phyloP scores from a whole-genome alignment of 345 rosid genomes.

The Populus alba region DNA sequence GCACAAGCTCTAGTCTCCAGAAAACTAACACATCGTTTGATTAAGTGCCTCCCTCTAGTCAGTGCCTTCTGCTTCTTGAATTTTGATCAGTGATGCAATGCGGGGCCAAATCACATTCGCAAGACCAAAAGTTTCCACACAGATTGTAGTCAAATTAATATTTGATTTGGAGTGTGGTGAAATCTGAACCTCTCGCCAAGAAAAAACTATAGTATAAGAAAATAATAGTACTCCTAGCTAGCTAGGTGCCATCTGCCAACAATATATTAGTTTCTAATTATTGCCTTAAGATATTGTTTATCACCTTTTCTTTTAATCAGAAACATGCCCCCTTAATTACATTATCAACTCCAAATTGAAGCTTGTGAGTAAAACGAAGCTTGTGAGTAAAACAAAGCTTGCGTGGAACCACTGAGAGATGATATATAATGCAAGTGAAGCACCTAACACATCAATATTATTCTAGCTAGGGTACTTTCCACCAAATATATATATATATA shows the following conservation, averaged over 20 bases:
- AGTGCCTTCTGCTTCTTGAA: background rate
- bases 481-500: background rate
- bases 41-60: conserved; percentile 1
- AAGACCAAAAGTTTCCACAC: background rate
- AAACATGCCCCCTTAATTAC: background rate
- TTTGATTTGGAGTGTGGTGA: background rate
- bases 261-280: background rate
- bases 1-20: background rate
- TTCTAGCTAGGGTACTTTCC: conserved; percentile 5
- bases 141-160: background rate
- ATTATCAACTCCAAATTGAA: conserved; percentile 1
- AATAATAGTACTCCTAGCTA: background rate
- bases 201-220: background rate
- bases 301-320: background rate
- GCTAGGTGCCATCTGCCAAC: background rate
- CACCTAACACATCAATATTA: background rate
- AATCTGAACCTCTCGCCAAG: background rate
- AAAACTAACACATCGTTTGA: conserved; percentile 3
- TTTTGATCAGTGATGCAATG: background rate
- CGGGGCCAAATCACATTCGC: conserved; percentile 7
- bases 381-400: conserved; percentile 20
- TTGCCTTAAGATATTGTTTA: background rate
- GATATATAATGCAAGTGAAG: conserved; percentile 6
- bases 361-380: conserved; percentile 14
- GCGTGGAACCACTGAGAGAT: conserved; percentile 19